Evolutionary conservation across 2,329 filamentous ascomycete species (phyloP).

Genomic region (Dactylella cylindrospora): DNA sequence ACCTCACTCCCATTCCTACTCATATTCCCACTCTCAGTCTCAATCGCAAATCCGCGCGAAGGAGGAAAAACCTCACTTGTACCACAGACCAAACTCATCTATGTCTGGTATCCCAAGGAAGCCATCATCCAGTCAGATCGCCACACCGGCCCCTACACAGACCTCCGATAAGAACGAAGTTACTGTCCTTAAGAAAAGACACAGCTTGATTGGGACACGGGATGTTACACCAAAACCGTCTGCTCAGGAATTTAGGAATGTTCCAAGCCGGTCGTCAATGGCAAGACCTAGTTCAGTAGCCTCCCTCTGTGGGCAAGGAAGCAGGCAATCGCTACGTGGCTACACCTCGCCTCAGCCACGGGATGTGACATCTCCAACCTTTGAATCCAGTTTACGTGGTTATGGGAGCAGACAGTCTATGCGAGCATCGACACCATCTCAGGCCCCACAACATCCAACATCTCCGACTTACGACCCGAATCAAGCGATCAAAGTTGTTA

Average conservation of each 20-base stretch:
- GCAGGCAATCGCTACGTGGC: too few relatives aligned
- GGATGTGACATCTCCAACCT: too few relatives aligned
- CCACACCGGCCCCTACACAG: slow-evolving; percentile 12
- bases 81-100: slow-evolving; percentile 13
- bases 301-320: slow-evolving; percentile 20
- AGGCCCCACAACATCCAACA: neutral
- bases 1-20: slow-evolving; percentile 18
- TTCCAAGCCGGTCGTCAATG: slow-evolving; percentile 30
- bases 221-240: slow-evolving; percentile 26
- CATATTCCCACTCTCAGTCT: neutral
- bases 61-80: neutral
- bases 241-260: slow-evolving; percentile 23
- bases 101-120: slow-evolving; percentile 24
- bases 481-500: slow-evolving; percentile 39
- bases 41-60: too few relatives aligned
- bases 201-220: slow-evolving; percentile 13
- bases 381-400: too few relatives aligned
- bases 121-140: slow-evolving; percentile 21
- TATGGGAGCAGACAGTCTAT: slow-evolving; percentile 26
- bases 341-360: too few relatives aligned
- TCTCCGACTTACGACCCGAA: slow-evolving; percentile 17
- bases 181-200: slow-evolving; percentile 15
- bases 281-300: slow-evolving; percentile 22
- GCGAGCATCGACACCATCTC: slow-evolving; percentile 12
- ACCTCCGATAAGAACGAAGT: slow-evolving; percentile 34